A percentile compares a stretch with the other conserved stretches of the same genome.
Conservation (phyloP, 805 yeast genomes). For the Candida qinlingensis region DNA sequence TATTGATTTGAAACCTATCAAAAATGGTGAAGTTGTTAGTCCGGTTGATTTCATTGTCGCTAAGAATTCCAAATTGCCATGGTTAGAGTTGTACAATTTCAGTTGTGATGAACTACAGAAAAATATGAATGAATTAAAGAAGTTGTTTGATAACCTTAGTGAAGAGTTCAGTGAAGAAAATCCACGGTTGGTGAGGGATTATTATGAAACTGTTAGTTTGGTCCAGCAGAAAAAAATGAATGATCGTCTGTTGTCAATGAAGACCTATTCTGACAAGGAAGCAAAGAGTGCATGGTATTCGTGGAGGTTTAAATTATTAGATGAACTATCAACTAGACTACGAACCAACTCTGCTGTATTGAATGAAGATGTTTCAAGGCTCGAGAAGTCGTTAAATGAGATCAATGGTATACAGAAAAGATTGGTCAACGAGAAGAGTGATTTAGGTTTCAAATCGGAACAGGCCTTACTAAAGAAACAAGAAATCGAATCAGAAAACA, state of each 20-base stretch:
- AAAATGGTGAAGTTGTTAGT: background rate
- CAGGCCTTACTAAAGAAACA: slow-evolving; percentile 5
- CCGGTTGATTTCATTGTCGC: slow-evolving; percentile 20
- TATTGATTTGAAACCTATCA: slow-evolving; percentile 10
- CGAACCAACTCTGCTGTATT: slow-evolving; percentile 11
- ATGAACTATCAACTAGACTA: slow-evolving; percentile 19
- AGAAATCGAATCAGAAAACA: slow-evolving; percentile 14
- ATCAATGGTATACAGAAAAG: slow-evolving; percentile 3
- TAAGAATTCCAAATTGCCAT: slow-evolving; percentile 19
- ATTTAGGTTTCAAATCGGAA: slow-evolving; percentile 1
- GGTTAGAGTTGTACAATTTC: slow-evolving; percentile 24
- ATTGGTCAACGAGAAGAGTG: background rate
- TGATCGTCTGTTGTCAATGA: slow-evolving; percentile 22
- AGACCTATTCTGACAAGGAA: slow-evolving; percentile 22
- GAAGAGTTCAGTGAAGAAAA: slow-evolving; percentile 23
- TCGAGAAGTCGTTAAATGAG: slow-evolving; percentile 2
- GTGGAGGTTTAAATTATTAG: slow-evolving; percentile 23
- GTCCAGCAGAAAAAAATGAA: slow-evolving; percentile 21
- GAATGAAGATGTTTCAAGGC: slow-evolving; percentile 6
- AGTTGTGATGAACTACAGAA: slow-evolving; percentile 25
- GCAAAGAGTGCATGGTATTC: slow-evolving; percentile 23
- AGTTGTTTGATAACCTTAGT: slow-evolving; percentile 20
- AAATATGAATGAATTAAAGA: slow-evolving; percentile 21
- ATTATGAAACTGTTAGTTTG: slow-evolving; percentile 17
- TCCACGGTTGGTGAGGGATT: slow-evolving; percentile 23